Conservation (phyloP, 306 rosid species). For the Cicer judaicum region DNA sequence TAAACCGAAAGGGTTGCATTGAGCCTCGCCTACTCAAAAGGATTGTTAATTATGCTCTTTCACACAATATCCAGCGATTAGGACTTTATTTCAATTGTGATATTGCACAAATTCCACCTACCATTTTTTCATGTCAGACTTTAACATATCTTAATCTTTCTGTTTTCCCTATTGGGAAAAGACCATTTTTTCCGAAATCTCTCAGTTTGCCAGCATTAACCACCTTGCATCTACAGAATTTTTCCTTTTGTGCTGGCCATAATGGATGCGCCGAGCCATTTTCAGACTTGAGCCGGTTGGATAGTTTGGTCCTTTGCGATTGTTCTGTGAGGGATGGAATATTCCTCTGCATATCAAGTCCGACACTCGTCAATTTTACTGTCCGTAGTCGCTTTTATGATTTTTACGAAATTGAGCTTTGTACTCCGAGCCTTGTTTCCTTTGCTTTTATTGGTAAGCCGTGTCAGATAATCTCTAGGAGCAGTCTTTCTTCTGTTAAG, state of each 20-base stretch:
- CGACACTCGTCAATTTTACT: constrained; percentile 8
- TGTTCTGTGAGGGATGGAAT: background rate
- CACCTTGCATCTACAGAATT: constrained; percentile 20
- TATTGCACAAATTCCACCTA: background rate
- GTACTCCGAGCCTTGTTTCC: background rate
- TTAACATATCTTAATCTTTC: constrained; percentile 38
- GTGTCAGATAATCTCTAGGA: background rate
- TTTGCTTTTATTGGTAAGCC: constrained; percentile 20
- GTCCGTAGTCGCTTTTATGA: background rate
- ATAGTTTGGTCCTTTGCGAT: constrained; percentile 24
- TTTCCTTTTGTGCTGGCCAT: background rate
- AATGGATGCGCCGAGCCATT: background rate
- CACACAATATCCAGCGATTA: constrained; percentile 24
- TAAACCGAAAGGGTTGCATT: background rate
- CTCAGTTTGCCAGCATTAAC: constrained; percentile 23
- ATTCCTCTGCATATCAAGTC: constrained; percentile 24
- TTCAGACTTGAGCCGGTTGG: background rate
- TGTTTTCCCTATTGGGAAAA: background rate
- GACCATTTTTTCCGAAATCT: background rate
- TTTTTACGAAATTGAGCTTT: background rate
- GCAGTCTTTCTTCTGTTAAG: constrained; percentile 30
- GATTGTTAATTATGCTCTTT: constrained; percentile 19
- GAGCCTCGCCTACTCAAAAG: constrained; percentile 20
- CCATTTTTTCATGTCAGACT: constrained; percentile 8
- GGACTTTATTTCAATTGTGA: background rate